phyloP scores from a whole-genome alignment of 208 protist genomes.

The Tritrichomonas musculus region DNA sequence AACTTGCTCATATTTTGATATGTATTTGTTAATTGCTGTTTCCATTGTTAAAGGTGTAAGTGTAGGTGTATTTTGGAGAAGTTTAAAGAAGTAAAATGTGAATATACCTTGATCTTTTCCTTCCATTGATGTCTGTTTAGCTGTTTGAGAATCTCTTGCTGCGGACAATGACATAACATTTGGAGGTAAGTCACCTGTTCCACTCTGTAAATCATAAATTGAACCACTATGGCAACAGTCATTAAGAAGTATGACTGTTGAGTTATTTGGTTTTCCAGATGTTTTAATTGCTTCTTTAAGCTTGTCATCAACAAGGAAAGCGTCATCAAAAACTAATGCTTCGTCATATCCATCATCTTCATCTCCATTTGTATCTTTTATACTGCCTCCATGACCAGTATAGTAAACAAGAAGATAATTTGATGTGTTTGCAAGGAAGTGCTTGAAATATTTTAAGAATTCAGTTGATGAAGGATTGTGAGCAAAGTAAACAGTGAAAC shows the following conservation, averaged over 20 bases:
- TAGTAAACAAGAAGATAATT: background rate
- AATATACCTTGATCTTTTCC: too few species aligned
- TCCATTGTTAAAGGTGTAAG: too few species aligned
- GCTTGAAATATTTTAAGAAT: background rate
- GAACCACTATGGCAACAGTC: background rate
- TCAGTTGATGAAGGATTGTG: background rate
- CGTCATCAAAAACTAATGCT: background rate
- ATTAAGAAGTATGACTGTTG: background rate
- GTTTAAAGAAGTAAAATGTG: background rate
- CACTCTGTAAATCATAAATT: background rate
- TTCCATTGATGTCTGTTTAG: background rate
- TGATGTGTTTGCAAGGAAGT: background rate
- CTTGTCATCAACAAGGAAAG: background rate
- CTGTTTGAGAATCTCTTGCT: background rate
- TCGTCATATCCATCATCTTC: background rate
- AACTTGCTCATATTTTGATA: too few species aligned
- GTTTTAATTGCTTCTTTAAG: too few species aligned
- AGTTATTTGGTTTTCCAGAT: too few species aligned
- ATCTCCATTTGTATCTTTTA: background rate
- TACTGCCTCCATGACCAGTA: background rate
- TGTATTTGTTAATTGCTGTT: too few species aligned
- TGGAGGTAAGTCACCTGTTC: background rate
- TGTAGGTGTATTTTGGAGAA: background rate
- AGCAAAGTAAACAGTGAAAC: background rate
- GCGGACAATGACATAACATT: background rate